Base-by-base conservation (phyloP, 495 filamentous ascomycete genomes). In the Delitschia confertaspora region DNA sequence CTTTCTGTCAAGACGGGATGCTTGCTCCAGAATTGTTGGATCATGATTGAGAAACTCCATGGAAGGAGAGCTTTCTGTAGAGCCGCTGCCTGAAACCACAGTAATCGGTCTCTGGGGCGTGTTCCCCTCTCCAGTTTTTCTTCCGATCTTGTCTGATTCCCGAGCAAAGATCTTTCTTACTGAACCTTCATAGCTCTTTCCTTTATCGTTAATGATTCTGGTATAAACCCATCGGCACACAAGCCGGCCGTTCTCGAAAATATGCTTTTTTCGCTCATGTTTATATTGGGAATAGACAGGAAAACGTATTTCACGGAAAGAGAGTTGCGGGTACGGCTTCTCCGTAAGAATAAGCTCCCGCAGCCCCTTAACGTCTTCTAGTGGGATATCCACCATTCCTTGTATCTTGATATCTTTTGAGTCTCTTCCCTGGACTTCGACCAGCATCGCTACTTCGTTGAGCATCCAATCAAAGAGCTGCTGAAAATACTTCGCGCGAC, bases 391-490 rank as follows among this genome's bases (percentile, higher is more conserved):
- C 3, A 74, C 59, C 0, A 73, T 58, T 0, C 62, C 60, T 44
- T 78, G 71, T 3, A 67, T 54, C 11, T 2, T 51, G 44, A 0
- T 60, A 47, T 7, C 65, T 47, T 0, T n/a, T 33, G 21, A n/a
- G 42, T 23, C 45, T 77, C 69, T 23, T 69, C 63, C 6, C 58
- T 54, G 29, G 3, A 76, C 47, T 11, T 70, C 49, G 0, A 73
- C 56, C 0, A 82, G 44, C 44, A 75, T 57, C 21, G 69, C 70
- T 1, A 81, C 37, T 45, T 79, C 77, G 41, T 79, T 81, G 5
- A 66, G 33, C 26, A 52, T 58, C 29, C 46, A 31, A 14, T 44
- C 47, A 18, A 47, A 48, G 1, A 33, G 13, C 14, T 25, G 43
- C 9, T 34, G 22, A 3, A 53, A 37, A 17, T 51, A 51, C 17